Conservation (phyloP, 768 basidiomycete genomes). For the Arthromyces matolae region DNA sequence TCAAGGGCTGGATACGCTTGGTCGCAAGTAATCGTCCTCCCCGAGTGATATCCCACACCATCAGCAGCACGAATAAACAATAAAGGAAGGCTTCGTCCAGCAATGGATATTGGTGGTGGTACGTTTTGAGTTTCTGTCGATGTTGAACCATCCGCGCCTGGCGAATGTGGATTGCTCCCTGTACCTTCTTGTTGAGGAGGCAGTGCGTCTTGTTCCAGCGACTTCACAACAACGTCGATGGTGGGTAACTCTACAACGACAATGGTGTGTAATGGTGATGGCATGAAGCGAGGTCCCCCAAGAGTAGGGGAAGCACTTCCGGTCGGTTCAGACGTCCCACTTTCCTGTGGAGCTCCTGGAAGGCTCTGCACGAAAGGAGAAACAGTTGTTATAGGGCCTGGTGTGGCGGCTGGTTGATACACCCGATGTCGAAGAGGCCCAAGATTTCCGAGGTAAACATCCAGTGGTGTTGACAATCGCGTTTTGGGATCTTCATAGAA, state of each 20-base stretch:
- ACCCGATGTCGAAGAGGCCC: conserved; percentile 80
- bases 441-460: conserved; percentile 86
- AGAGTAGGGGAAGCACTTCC: conserved; percentile 26
- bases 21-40: conserved; percentile 78
- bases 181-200: conserved; percentile 39
- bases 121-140: conserved; percentile 25
- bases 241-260: conserved; percentile 86
- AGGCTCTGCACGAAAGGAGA: conserved; percentile 54
- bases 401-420: conserved; percentile 62
- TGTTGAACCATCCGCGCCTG: conserved; percentile 23
- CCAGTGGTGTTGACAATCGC: conserved; percentile 62
- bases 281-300: conserved; percentile 46
- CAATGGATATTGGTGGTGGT: conserved; percentile 46
- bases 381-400: conserved; percentile 63
- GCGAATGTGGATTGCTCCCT: conserved; percentile 33
- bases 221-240: conserved; percentile 69
- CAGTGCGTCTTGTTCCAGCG: conserved; percentile 68
- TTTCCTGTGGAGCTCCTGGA: conserved; percentile 35
- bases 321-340: conserved; percentile 27
- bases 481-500: conserved; percentile 75
- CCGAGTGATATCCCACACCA: conserved; percentile 88
- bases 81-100: conserved; percentile 70
- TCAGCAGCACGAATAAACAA: conserved; percentile 79
- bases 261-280: conserved; percentile 65
- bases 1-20: conserved; percentile 73